Evolutionary conservation across 352 stramenopile species (phyloP), one percentile per base, ranked within the genome.

Genomic region (Globisporangium yorkense): DNA sequence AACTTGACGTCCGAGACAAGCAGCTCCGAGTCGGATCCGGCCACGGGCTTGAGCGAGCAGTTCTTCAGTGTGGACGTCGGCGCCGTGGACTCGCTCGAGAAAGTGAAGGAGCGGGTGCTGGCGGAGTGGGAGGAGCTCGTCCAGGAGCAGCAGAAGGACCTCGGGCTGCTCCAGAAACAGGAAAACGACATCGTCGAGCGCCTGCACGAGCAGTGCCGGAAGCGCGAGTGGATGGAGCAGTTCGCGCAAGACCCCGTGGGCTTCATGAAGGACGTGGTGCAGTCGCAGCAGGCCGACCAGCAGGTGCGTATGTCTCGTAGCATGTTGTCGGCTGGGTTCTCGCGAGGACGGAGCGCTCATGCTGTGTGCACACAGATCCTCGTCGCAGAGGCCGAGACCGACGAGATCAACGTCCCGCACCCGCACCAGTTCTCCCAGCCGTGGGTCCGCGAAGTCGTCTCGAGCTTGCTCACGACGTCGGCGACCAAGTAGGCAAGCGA

Each of bases 161-260:
- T 86, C 43, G 39, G 65, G 46, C 62, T 91, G 55, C 67, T 91
- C 3, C 68, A 83, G 54, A 62, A 72, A 33, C 81, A 91, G 50
- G 78, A 88, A 56, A 35, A 56, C 44, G 67, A 79, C 52, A 70
- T 91, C 58, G 48, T 84, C 5, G 61, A 81, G 43, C 73, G 73
- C 8, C 69, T 91, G 57, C 57, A 84, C 40, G 70, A 64, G 29
- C 65, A 72, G 41, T 72, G 68, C 12, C 59, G 65, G 13, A 88
- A 89, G 51, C 70, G 75, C 44, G 74, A 84, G 58, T 92, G 81
- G 81, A 87, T 89, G 75, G 33, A 47, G 9, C 75, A 92, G 56
- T 88, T 92, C 16, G 74, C 77, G 10, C 45, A 67, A 16, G 79
- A 92, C 62, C 81, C 79, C 2, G 84, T 75, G 21, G 72, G 79